Percentiles rank a stretch among this genome's conserved stretches.
Conservation (phyloP, 1,139 yeast species). For the Groenewaldozyma sp. region DNA sequence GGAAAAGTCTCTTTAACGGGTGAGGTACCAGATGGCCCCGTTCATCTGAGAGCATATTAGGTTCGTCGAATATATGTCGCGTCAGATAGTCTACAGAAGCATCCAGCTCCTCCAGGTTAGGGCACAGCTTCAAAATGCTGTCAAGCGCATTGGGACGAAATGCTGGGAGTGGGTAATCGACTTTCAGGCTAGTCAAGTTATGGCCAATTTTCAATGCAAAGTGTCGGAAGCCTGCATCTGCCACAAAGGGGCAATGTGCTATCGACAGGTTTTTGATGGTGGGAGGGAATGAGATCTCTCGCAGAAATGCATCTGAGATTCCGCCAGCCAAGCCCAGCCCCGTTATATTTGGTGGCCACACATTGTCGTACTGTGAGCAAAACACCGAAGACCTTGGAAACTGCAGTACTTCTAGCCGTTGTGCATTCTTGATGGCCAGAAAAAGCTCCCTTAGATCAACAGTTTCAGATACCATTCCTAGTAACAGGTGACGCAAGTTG, state of each 20-base stretch:
- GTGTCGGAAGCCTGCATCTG: conserved; percentile 46
- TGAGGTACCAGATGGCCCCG: conserved; percentile 28
- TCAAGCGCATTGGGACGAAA: conserved; percentile 64
- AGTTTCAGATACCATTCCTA: conserved; percentile 86
- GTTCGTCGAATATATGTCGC: conserved; percentile 28
- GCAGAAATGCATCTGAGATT: conserved; percentile 68
- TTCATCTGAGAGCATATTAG: conserved; percentile 22
- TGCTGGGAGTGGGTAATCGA: conserved; percentile 85
- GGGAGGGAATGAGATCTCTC: conserved; percentile 55
- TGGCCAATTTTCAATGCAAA: conserved; percentile 57
- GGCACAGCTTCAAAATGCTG: conserved; percentile 63
- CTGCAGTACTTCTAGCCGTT: conserved; percentile 59
- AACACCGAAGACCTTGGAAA: conserved; percentile 85
- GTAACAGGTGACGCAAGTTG: conserved; percentile 55
- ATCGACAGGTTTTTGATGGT: conserved; percentile 66
- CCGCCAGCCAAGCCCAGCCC: conserved; percentile 82
- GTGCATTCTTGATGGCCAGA: conserved; percentile 56
- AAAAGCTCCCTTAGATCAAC: conserved; percentile 74
- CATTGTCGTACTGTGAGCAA: conserved; percentile 48
- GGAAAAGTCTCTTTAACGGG: conserved; percentile 55
- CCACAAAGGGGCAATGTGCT: conserved; percentile 79
- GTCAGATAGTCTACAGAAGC: conserved; percentile 80
- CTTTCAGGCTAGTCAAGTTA: conserved; percentile 50
- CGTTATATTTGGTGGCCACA: conserved; percentile 73
- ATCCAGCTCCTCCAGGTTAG: conserved; percentile 52